Evolutionary conservation across 1,139 yeast species (phyloP), one percentile per base, ranked within the genome.

Genomic region (Yamadazyma atmosphaerica): DNA sequence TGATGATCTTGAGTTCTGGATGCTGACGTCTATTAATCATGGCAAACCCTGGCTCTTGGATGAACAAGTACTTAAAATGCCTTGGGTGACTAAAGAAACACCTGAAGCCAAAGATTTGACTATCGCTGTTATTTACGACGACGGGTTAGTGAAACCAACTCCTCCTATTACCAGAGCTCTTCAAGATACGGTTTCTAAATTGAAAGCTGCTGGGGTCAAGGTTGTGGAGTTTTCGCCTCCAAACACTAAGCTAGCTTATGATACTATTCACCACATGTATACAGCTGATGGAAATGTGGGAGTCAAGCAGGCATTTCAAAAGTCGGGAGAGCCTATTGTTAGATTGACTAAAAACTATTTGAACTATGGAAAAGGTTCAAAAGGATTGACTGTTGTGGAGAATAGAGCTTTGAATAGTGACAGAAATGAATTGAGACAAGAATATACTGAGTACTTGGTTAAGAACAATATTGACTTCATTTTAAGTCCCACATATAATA

Each of bases 1-100:
- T 16, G 79, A 74, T 8, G 95, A 86, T 53, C 59, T 86, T 45
- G 76, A 77, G 27, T 74, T 74, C 45, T 77, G 84, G 62, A 72
- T 83, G 67, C 76, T 75, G 40, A 43, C 63, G 14, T 79, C 77
- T 50, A 64, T 81, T 42, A 77, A 78, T 50, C 65, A 67, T 16
- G 87, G 86, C 41, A 68, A 81, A 54, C 90, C 90, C 10, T 83
- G 89, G 89, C 61, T 69, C 30, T 63, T 60, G 36, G 94, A 85
- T 58, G 73, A 75, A 38, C 65, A 69, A 40, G 58, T 68, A 32
- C 56, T 77, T 35, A 81, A 76, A 38, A 54, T 80, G 45, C 83
- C 83, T 16, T 84, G 92, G 89, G 70, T 78, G 53, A 60, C 69
- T 19, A 76, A 74, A 3, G 63, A 64, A 6, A 54, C 52, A 22